These are phyloP conservation scores for Dendrobium huoshanense DNA, from an alignment of 106 monocot species.

Conservation along the genomic window DNA sequence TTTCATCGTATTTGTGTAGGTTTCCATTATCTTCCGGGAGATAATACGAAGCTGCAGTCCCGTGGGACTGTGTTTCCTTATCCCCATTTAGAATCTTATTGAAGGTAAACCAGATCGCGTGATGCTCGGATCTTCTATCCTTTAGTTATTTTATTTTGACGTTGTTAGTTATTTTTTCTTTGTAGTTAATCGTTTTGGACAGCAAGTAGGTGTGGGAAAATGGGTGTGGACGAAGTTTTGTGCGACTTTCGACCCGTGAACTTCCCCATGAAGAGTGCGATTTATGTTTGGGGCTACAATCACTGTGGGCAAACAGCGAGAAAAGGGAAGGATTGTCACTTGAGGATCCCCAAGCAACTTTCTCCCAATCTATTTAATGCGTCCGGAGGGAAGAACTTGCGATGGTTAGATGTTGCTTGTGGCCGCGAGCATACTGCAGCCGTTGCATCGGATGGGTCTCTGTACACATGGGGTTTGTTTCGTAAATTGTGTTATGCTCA, in stretches of 20 bases:
- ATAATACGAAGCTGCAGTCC: no score
- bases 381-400: constrained; percentile 23
- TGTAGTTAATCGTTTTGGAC: not conserved
- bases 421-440: constrained; percentile 94
- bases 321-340: constrained; percentile 39
- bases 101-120: not conserved
- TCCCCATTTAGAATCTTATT: not conserved
- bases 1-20: not conserved
- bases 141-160: not conserved
- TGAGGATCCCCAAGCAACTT: constrained; percentile 79
- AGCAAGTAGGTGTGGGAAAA: constrained; percentile 1
- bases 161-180: not conserved
- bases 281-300: constrained; percentile 95
- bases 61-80: not conserved
- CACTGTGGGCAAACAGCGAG: constrained; percentile 88
- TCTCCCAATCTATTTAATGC: constrained; percentile 37
- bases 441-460: constrained; percentile 70
- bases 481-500: not conserved
- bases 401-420: constrained; percentile 89
- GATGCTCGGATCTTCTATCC: not conserved
- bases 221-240: constrained; percentile 42
- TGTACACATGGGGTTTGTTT: constrained; percentile 86
- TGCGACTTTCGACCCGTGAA: constrained; percentile 24
- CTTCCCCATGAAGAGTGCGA: constrained; percentile 66
- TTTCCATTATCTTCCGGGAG: not conserved